A percentile compares a stretch with the other conserved stretches of the same genome.
Conservation (phyloP, 331 rosid genomes). For the Malus hybrid region DNA sequence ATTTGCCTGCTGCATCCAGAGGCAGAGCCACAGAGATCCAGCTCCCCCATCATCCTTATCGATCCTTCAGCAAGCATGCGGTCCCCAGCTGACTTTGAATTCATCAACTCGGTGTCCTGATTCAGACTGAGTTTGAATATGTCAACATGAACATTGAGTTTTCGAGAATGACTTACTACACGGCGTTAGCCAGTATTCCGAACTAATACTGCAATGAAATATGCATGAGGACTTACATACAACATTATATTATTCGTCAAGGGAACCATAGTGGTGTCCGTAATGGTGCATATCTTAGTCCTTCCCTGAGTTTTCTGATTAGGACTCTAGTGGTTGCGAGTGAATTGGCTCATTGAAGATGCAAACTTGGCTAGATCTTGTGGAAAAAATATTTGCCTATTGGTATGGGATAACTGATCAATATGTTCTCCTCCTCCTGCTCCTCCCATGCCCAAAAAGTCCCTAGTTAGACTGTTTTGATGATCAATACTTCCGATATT, state of each 20-base stretch:
- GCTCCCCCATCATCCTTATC: too few relatives aligned
- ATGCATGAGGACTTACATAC: not conserved
- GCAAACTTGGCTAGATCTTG: slow-evolving; percentile 66
- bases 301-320: not conserved
- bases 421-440: slow-evolving; percentile 10
- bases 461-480: slow-evolving; percentile 53
- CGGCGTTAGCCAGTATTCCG: not conserved
- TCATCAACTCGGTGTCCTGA: not conserved
- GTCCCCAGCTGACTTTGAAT: not conserved
- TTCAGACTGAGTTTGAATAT: not conserved
- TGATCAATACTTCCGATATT: not conserved
- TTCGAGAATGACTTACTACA: not conserved
- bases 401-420: slow-evolving; percentile 1
- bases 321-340: slow-evolving; percentile 40
- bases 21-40: not conserved
- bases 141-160: not conserved
- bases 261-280: not conserved
- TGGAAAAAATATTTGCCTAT: slow-evolving; percentile 34
- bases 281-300: not conserved
- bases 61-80: not conserved
- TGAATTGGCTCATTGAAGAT: slow-evolving; percentile 48
- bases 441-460: slow-evolving; percentile 62
- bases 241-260: not conserved
- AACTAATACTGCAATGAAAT: not conserved
- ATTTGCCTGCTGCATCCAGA: not conserved